Evolutionary conservation across 2,329 filamentous ascomycete genomes (phyloP).

Genomic region (Neonectria punicea): DNA sequence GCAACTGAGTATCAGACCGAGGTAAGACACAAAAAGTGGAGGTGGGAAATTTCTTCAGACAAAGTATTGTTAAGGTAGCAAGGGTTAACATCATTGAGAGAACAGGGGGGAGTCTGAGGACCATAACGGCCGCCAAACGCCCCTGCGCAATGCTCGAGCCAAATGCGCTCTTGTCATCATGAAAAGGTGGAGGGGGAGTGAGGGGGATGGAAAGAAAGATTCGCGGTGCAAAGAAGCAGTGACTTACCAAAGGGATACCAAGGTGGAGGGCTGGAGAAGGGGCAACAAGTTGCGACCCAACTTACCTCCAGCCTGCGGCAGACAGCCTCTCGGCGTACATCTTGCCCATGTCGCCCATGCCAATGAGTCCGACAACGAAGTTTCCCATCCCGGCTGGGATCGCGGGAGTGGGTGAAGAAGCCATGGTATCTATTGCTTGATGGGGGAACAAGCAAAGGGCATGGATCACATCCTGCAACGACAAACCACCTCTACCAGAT

Average conservation of each 20-base stretch:
- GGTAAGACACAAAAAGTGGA: constrained; percentile 17
- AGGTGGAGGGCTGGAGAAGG: constrained; percentile 22
- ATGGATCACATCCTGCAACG: constrained; percentile 43
- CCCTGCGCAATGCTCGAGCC: constrained; percentile 93
- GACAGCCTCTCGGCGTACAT: constrained; percentile 95
- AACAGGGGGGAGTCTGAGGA: constrained; percentile 66
- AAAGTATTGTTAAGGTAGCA: constrained; percentile 88
- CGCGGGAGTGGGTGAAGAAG: constrained; percentile 36
- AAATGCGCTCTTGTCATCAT: constrained; percentile 99
- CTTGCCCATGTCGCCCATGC: constrained; percentile 99
- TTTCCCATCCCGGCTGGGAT: constrained; percentile 66
- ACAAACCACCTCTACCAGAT: constrained; percentile 27
- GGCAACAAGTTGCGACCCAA: constrained; percentile 32
- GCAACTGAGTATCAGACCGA: constrained; percentile 28
- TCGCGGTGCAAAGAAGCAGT: constrained; percentile 8
- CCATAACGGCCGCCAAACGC: constrained; percentile 79
- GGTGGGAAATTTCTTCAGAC: constrained; percentile 74
- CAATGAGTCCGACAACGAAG: constrained; percentile 91
- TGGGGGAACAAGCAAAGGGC: constrained; percentile 37
- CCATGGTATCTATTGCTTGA: constrained; percentile 46
- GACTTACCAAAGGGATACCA: constrained; percentile 37
- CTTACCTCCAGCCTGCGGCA: constrained; percentile 93
- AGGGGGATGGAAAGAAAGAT: not conserved
- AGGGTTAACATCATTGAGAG: constrained; percentile 98
- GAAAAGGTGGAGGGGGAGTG: constrained; percentile 45